These are phyloP conservation scores for Apostasia shenzhenica DNA, from an alignment of 106 monocot species.

Conservation along the genomic window DNA sequence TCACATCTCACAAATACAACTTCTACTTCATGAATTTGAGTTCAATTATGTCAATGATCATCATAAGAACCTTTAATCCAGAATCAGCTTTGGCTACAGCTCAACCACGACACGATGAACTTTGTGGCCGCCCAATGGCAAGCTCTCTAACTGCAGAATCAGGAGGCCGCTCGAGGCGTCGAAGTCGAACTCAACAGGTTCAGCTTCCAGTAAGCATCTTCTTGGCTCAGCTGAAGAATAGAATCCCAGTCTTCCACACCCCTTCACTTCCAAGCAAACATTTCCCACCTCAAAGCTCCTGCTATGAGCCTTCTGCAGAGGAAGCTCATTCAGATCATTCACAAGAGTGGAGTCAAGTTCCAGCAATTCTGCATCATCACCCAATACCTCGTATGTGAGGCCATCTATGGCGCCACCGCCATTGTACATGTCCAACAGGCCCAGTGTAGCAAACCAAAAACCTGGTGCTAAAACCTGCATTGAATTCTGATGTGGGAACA, in stretches of 20 bases:
- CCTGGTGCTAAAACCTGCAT: slow-evolving; percentile 65
- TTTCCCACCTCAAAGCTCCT: slow-evolving; percentile 12
- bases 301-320: not conserved
- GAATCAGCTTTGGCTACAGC: slow-evolving; percentile 13
- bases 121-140: slow-evolving; percentile 48
- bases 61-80: no score
- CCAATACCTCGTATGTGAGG: slow-evolving; percentile 44
- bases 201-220: slow-evolving; percentile 36
- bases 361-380: not conserved
- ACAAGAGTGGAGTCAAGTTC: slow-evolving; percentile 5
- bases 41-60: no score
- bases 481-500: not conserved
- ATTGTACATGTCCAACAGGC: slow-evolving; percentile 88
- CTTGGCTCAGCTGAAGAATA: slow-evolving; percentile 62
- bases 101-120: slow-evolving; percentile 57
- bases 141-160: slow-evolving; percentile 34
- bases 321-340: not conserved
- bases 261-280: slow-evolving; percentile 73
- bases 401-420: slow-evolving; percentile 74
- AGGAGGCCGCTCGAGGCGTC: slow-evolving; percentile 50
- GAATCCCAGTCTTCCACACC: slow-evolving; percentile 74
- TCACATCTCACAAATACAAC: no score
- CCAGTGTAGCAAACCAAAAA: slow-evolving; percentile 62
- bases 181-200: slow-evolving; percentile 41
- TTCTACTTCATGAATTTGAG: no score